phyloP scores from a whole-genome alignment of 2,329 filamentous ascomycete species.

The Colletotrichum sp. region DNA sequence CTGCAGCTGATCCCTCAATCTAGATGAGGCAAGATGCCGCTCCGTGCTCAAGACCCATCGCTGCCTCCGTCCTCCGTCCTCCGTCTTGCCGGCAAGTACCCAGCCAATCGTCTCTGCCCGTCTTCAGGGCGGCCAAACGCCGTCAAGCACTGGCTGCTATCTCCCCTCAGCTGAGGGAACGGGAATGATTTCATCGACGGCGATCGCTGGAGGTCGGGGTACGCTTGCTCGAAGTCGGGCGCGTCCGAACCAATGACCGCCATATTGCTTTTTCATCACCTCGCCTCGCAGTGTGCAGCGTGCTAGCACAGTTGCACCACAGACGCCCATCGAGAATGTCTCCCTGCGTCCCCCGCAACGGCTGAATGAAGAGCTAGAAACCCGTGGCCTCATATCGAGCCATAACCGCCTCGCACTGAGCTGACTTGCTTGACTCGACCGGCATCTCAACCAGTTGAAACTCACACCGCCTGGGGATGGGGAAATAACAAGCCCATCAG shows the following conservation, averaged over 20 bases:
- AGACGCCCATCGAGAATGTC: neutral
- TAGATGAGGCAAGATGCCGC: slow-evolving; percentile 18
- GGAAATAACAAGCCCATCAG: neutral
- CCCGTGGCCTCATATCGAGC: slow-evolving; percentile 2
- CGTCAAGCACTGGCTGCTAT: neutral
- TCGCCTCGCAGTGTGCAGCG: neutral
- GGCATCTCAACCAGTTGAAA: neutral
- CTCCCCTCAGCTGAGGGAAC: neutral
- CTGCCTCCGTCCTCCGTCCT: neutral
- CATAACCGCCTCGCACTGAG: neutral
- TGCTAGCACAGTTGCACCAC: neutral
- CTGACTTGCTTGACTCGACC: neutral
- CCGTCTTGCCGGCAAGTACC: neutral
- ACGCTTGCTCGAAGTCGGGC: neutral
- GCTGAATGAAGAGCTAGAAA: neutral
- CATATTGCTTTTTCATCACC: neutral
- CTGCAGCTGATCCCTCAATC: slow-evolving; percentile 17
- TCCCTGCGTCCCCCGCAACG: slow-evolving; percentile 13
- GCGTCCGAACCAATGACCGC: neutral
- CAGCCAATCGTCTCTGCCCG: neutral
- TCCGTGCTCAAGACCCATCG: slow-evolving; percentile 2
- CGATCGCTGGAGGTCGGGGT: neutral
- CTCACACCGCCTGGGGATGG: neutral
- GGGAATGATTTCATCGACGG: slow-evolving; percentile 4
- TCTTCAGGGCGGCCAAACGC: neutral